Conservation (phyloP, 345 rosid species). For the Rhizophora mangle region DNA sequence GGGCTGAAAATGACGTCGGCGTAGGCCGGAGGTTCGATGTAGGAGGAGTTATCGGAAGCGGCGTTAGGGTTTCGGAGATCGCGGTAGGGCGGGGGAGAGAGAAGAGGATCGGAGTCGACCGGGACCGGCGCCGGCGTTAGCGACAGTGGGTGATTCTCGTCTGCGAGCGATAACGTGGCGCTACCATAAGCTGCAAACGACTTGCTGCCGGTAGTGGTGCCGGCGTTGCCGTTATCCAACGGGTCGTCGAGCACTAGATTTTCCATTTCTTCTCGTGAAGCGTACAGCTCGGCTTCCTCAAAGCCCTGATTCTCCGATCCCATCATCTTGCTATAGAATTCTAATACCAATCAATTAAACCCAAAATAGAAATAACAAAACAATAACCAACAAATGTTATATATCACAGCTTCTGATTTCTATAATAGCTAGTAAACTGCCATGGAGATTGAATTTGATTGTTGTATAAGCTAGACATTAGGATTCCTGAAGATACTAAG, state of each 20-base stretch:
- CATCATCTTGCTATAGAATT: slow-evolving; percentile 49
- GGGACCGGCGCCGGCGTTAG: slow-evolving; percentile 49
- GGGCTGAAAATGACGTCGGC: slow-evolving; percentile 85
- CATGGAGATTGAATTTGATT: no score
- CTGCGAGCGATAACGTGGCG: slow-evolving; percentile 55
- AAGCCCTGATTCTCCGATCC: slow-evolving; percentile 68
- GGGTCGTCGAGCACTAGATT: slow-evolving; percentile 57
- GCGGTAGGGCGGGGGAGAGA: slow-evolving; percentile 38
- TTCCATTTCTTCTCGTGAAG: slow-evolving; percentile 72
- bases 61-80: slow-evolving; percentile 35
- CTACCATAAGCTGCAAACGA: slow-evolving; percentile 38
- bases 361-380: no score
- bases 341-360: no score
- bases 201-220: slow-evolving; percentile 1
- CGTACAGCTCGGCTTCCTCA: slow-evolving; percentile 51
- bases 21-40: slow-evolving; percentile 95
- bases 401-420: no score
- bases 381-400: no score
- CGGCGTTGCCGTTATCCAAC: slow-evolving; percentile 14
- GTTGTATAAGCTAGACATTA: slow-evolving; percentile 13
- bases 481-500: slow-evolving; percentile 34
- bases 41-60: slow-evolving; percentile 25
- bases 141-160: slow-evolving; percentile 41
- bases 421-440: no score
- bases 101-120: slow-evolving; percentile 76